phyloP scores from a whole-genome alignment of 2,329 filamentous ascomycete species.

The Colletotrichum sp. region DNA sequence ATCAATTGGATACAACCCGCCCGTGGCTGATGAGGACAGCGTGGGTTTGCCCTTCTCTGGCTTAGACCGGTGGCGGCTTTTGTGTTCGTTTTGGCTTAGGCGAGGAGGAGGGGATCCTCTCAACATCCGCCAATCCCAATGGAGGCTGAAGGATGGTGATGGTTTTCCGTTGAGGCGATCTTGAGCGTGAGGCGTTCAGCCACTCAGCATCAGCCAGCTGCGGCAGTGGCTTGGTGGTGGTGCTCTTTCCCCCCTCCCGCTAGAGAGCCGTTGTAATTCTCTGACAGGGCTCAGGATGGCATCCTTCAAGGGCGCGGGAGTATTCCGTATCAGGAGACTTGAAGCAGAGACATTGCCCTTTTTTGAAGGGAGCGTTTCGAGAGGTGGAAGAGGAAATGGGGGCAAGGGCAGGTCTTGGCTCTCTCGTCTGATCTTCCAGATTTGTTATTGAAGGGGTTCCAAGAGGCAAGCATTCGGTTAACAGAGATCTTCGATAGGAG shows the following conservation, averaged over 20 bases:
- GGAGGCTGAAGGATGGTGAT: neutral
- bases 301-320: neutral
- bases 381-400: neutral
- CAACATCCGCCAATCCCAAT: neutral
- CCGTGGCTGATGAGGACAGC: neutral
- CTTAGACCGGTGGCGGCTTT: neutral
- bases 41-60: neutral
- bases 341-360: neutral
- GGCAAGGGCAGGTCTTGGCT: neutral
- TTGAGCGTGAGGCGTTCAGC: neutral
- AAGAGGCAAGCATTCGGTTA: neutral
- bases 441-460: neutral
- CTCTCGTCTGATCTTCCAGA: neutral
- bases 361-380: neutral
- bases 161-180: neutral
- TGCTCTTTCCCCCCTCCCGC: neutral
- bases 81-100: neutral
- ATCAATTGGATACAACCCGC: neutral
- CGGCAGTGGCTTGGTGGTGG: conserved; percentile 11
- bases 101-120: neutral
- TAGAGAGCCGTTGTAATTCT: neutral
- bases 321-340: neutral
- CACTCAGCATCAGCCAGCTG: conserved; percentile 6
- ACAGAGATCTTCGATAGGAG: neutral
- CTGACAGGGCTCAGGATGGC: neutral